Base-by-base conservation (phyloP, 768 basidiomycete species). In the Pholiota molesta region DNA sequence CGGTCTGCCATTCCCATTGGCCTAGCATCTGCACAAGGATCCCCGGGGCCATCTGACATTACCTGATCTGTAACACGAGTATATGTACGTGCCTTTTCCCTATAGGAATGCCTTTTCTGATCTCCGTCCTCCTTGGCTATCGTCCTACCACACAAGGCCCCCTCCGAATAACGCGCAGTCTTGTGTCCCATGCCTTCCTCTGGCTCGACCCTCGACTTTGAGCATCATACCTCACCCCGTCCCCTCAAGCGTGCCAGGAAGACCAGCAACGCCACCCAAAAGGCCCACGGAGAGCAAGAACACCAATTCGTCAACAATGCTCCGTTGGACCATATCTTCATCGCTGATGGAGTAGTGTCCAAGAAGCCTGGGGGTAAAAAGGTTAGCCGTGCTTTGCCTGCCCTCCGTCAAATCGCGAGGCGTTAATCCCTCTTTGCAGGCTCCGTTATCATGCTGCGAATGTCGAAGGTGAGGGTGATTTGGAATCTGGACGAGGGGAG, bases 371-470 rank as follows among this genome's bases (percentile, higher is more conserved):
- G 77, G 13, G 78, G 77, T 37, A 83, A 83, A 74, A 83, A 82
- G 77, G 81, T 83, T 52, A 49, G 73, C 69, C 59, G 45, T 16
- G 35, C 35, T 51, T 57, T 54, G 55, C 40, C 58, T 9, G 29
- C 44, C 42, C 33, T 21, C 28, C 47, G 47, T 37, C 39, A n/a
- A 26, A 13, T 54, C 19, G 63, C 64, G 9, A 40, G 59, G 52
- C 52, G 63, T 19, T 51, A 51, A 21, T 6, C 31, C 49, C 56
- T 6, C 29, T 52, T 40, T 54, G 21, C 52, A 84, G 81, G 74
- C 83, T 37, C 84, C 86, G 26, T 74, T 87, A 21, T 87, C 86
- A 0, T 88, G 86, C 62, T 86, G 85, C 65, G 86, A 87, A 73
- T 88, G 86, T 69, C 75, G 86, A 66, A 78, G 86, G 85, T 81